Base-by-base conservation (phyloP, 495 filamentous ascomycete genomes). In the Aspergillus ostianus region DNA sequence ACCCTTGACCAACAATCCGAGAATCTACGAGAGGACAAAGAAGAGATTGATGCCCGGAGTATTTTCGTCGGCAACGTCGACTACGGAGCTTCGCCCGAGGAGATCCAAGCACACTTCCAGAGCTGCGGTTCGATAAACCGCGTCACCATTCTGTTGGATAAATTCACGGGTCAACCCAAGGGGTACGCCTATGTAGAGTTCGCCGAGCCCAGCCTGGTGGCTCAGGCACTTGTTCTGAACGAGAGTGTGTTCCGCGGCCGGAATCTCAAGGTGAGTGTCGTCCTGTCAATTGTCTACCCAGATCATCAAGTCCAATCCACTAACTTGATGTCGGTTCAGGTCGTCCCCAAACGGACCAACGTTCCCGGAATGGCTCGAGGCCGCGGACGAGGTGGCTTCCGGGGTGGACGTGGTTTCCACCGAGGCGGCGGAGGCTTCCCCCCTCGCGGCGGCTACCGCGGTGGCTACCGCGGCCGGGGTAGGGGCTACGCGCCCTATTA, bases 121-220 rank as follows among this genome's bases (percentile, higher is more conserved):
- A 96, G 87, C 81, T 96, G 91, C 67, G 95, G 95, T 45, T 91
- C 90, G 56, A 99, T 99, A 80, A 98, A 99, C 69, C 88, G 95
- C 45, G 95, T 99, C 51, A 99, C 95, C 4, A 99, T 99, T 57
- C 78, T 99, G 56, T 80, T 99, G 60, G 95, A 99, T 77, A 98
- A 98, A 77, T 97, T 96, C 68, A 93, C 92, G 13, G 94, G 95
- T 60, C 93, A 97, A 77, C 95, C 95, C 1, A 99, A 99, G 80
- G 95, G 95, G 93, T 99, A 99, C 75, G 95, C 95, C 65, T 99
- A 99, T 75, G 95, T 99, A 57, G 95, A 99, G 73, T 99, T 99
- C 67, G 88, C 91, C 18, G 95, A 99, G 74, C 94, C 95, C 29
- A 91, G 87, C 71, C 82, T 97, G 30, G 93, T 99, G 56, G 90